Percentiles rank a stretch among this genome's conserved stretches.
These are phyloP conservation scores for Astragalus membranaceus DNA, from an alignment of 306 rosid genomes.

Conservation along the genomic window DNA sequence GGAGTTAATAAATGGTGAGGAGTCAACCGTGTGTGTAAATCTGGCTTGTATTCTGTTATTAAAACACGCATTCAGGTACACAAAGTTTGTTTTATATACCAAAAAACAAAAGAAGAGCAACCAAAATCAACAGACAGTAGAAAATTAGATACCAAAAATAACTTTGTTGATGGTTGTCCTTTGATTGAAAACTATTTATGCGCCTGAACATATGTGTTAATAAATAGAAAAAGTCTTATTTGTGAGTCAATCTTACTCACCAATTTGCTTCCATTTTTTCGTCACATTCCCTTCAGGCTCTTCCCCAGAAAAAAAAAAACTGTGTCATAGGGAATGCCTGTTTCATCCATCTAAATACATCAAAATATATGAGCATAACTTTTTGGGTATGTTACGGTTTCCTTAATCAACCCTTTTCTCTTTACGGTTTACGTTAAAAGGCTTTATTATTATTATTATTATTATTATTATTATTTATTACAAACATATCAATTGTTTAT, in stretches of 20 bases:
- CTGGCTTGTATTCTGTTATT: no score
- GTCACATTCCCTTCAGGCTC: constrained; percentile 46
- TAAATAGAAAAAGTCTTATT: constrained; percentile 16
- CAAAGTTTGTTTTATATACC: not conserved
- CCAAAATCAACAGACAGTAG: constrained; percentile 39
- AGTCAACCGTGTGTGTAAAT: not conserved
- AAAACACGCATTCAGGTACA: not conserved
- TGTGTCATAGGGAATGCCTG: constrained; percentile 40
- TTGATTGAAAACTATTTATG: constrained; percentile 26
- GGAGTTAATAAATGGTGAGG: not conserved
- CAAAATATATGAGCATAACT: constrained; percentile 9
- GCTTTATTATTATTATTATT: not conserved
- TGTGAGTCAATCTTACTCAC: constrained; percentile 17
- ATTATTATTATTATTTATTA: no score
- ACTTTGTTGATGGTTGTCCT: constrained; percentile 11
- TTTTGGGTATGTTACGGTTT: constrained; percentile 7
- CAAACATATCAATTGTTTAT: not conserved
- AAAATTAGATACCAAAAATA: constrained; percentile 14
- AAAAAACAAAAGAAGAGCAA: not conserved
- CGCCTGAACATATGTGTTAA: constrained; percentile 29
- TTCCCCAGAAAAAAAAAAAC: not conserved
- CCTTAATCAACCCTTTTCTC: not conserved
- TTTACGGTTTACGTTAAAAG: no score
- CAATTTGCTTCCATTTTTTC: constrained; percentile 5
- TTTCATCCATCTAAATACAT: not conserved